Evolutionary conservation across 306 rosid genomes (phyloP).

Genomic region (Lablab purpureus): DNA sequence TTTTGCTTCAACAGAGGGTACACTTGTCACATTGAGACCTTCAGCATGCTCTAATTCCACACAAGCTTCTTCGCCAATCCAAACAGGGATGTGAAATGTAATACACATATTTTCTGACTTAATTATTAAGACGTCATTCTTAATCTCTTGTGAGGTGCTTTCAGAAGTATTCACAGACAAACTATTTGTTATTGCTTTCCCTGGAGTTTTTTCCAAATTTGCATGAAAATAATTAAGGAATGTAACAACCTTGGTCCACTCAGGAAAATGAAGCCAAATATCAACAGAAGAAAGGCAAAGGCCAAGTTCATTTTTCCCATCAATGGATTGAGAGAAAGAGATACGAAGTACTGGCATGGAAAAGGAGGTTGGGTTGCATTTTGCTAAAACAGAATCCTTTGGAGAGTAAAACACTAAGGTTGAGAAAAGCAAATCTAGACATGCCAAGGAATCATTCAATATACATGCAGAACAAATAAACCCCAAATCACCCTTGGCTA

Average conservation of each 20-base stretch:
- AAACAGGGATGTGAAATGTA: conserved; percentile 75
- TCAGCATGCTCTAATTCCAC: conserved; percentile 53
- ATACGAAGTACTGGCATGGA: conserved; percentile 60
- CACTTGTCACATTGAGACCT: conserved; percentile 44
- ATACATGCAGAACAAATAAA: conserved; percentile 68
- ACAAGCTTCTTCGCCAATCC: conserved; percentile 50
- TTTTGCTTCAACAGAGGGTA: conserved; percentile 56
- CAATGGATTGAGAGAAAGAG: conserved; percentile 60
- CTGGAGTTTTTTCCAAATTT: conserved; percentile 46
- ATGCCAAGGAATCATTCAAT: conserved; percentile 59
- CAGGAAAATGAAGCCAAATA: conserved; percentile 78
- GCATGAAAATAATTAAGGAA: conserved; percentile 52
- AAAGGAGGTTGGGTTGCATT: conserved; percentile 56
- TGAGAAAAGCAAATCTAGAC: conserved; percentile 65
- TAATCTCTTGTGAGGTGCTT: conserved; percentile 47
- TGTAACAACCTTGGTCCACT: conserved; percentile 71
- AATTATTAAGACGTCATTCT: conserved; percentile 48
- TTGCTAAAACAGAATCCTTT: conserved; percentile 63
- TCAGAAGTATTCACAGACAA: conserved; percentile 49
- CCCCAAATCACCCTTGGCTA: conserved; percentile 63
- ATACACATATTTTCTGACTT: conserved; percentile 59
- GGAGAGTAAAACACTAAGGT: conserved; percentile 59
- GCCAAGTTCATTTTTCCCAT: conserved; percentile 56
- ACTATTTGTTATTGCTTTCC: conserved; percentile 40
- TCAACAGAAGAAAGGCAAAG: conserved; percentile 74